Evolutionary conservation across 768 basidiomycete species (phyloP).

Genomic region (Leccinum variicolor): DNA sequence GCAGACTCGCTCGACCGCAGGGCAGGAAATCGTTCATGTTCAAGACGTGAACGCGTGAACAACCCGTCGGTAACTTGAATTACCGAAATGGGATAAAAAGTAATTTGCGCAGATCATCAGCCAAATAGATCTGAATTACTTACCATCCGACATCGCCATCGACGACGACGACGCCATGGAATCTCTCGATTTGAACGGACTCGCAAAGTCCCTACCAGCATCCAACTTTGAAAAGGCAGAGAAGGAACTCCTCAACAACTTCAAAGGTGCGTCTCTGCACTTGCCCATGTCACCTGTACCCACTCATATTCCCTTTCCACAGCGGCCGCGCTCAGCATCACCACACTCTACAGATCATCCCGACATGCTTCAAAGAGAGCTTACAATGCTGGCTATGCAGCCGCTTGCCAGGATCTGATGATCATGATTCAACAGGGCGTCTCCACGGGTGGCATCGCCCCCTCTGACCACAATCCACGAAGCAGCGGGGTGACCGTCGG

Average conservation of each 20-base stretch:
- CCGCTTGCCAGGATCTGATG: conserved; percentile 78
- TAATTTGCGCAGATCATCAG: neutral
- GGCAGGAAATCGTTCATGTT: conserved; percentile 9
- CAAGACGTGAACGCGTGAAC: no score
- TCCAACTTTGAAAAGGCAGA: conserved; percentile 73
- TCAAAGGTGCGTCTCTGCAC: conserved; percentile 53
- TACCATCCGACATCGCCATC: conserved; percentile 1
- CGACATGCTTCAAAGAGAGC: conserved; percentile 73
- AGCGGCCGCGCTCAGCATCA: conserved; percentile 84
- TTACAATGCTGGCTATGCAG: conserved; percentile 76
- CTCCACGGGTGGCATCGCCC: conserved; percentile 51
- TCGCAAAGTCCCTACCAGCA: conserved; percentile 69
- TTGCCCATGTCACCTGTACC: neutral
- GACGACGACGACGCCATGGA: conserved; percentile 44
- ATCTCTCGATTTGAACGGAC: conserved; percentile 75
- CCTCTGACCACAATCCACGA: conserved; percentile 41
- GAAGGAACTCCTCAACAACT: conserved; percentile 77
- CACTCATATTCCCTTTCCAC: conserved; percentile 20
- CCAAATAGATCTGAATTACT: neutral
- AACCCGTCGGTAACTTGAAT: no score
- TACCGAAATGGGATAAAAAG: neutral
- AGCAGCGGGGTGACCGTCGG: conserved; percentile 71
- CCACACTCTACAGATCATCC: conserved; percentile 80
- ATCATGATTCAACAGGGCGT: conserved; percentile 83
- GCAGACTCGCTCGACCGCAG: conserved; percentile 13